Percentiles rank a stretch among this genome's conserved stretches.
phyloP scores from a whole-genome alignment of 805 yeast genomes.

The Ogataea naganishii region DNA sequence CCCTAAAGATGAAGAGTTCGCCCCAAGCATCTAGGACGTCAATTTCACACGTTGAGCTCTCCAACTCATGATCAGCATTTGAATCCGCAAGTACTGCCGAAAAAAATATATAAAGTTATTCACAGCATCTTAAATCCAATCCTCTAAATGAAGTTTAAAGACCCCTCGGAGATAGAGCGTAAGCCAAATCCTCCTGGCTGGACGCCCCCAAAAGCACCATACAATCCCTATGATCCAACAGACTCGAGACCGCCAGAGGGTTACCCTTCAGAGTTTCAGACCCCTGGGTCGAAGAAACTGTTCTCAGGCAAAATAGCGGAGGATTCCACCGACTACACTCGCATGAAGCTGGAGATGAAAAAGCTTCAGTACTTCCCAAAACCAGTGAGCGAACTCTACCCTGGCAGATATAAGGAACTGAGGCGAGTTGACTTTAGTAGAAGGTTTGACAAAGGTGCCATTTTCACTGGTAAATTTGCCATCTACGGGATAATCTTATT shows the following conservation, averaged over 20 bases:
- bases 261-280: slow-evolving; percentile 71
- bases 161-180: slow-evolving; percentile 33
- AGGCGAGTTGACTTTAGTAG: slow-evolving; percentile 45
- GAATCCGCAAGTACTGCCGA: no score
- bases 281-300: slow-evolving; percentile 52
- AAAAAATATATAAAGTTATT: no score
- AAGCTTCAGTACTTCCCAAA: slow-evolving; percentile 69
- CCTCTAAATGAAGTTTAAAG: slow-evolving; percentile 1
- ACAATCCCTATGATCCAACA: slow-evolving; percentile 75
- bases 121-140: no score
- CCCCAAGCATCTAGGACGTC: no score
- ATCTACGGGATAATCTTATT: slow-evolving; percentile 43
- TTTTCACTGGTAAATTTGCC: slow-evolving; percentile 42
- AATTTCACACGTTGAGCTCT: no score
- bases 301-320: slow-evolving; percentile 41
- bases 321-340: slow-evolving; percentile 58
- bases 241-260: slow-evolving; percentile 78
- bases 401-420: slow-evolving; percentile 71
- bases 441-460: slow-evolving; percentile 52
- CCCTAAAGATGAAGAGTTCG: no score
- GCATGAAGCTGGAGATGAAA: slow-evolving; percentile 66
- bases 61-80: no score
- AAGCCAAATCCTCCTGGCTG: slow-evolving; percentile 73
- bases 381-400: slow-evolving; percentile 65
- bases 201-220: slow-evolving; percentile 77